These are phyloP conservation scores for Boletus fagicola DNA, from an alignment of 768 basidiomycete genomes.

Conservation along the genomic window DNA sequence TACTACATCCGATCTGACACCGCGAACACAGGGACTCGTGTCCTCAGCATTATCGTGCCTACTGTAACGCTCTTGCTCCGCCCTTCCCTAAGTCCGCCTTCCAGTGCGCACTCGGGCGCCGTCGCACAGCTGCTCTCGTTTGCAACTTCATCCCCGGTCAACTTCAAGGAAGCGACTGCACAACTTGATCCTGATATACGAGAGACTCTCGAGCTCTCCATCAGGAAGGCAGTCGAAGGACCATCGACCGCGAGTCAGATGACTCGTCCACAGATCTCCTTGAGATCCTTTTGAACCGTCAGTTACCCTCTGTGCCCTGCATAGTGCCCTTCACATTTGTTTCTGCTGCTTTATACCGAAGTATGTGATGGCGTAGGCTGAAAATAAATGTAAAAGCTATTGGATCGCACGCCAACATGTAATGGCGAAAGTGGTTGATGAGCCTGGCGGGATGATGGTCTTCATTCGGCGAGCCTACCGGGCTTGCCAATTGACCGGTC, in stretches of 20 bases:
- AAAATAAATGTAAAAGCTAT: background rate
- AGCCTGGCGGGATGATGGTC: background rate
- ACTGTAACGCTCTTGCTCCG: conserved; percentile 70
- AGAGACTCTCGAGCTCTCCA: conserved; percentile 69
- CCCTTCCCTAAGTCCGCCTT: conserved; percentile 41
- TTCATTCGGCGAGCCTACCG: background rate
- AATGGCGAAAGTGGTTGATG: background rate
- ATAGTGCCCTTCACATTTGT: background rate
- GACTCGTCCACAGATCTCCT: conserved; percentile 74
- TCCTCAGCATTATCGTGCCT: conserved; percentile 73
- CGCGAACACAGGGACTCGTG: conserved; percentile 51
- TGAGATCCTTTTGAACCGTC: conserved; percentile 57
- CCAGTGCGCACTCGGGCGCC: conserved; percentile 53
- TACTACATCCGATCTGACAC: conserved; percentile 12
- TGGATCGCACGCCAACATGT: background rate
- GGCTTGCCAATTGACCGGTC: background rate
- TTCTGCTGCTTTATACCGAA: conserved; percentile 2
- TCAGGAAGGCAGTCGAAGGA: conserved; percentile 71
- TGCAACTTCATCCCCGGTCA: conserved; percentile 64
- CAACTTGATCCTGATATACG: conserved; percentile 57
- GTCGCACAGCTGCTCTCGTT: conserved; percentile 68
- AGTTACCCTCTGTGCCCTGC: background rate
- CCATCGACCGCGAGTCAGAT: conserved; percentile 34
- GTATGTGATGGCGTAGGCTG: background rate
- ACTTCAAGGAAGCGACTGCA: conserved; percentile 83